Base-by-base conservation (phyloP, 768 basidiomycete genomes). In the Kwoniella pini region DNA sequence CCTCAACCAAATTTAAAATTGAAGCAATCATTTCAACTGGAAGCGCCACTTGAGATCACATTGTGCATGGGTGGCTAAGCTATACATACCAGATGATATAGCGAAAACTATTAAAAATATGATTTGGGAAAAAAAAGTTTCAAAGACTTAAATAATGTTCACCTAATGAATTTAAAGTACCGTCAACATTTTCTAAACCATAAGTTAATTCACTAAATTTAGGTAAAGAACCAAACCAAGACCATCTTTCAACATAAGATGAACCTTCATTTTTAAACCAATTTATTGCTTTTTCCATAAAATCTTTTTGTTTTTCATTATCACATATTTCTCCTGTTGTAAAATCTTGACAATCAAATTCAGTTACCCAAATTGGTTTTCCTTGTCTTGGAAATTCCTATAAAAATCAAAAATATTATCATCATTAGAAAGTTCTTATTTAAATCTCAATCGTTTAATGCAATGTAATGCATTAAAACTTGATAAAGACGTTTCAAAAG, bases 151-250 rank as follows among this genome's bases (percentile, higher is more conserved):
- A 22, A 55, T 70, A 70, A 24, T 56, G n/a, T 48, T 64, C 44
- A 2, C 65, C 68, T 10, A 67, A 50, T 0, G 48, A 40, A 54
- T 65, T 67, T 1, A 60, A 30, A 3, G 62, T 54, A 13, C 70
- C 70, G 36, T 67, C 70, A 9, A 60, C 48, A 36, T 64, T 60
- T 55, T 54, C 43, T 36, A 76, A 30, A 11, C 63, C 68, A 50
- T 68, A 71, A 22, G 52, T 46, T 43, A 65, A 54, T 33, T 28
- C 49, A 0, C 11, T 26, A 19, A 17, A 31, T n/a, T 56, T 44
- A 12, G 69, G 60, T 50, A 71, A 65, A 9, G 70, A 66, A 26
- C 74, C 74, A 50, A 73, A 76, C 65, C 67, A 76, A 17, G 68
- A 50, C 67, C 69, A 73, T 30, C 72, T 38, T 42, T 68, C 60